Evolutionary conservation across 257 asterid genomes (phyloP).

Genomic region (Forsythia suspensa): DNA sequence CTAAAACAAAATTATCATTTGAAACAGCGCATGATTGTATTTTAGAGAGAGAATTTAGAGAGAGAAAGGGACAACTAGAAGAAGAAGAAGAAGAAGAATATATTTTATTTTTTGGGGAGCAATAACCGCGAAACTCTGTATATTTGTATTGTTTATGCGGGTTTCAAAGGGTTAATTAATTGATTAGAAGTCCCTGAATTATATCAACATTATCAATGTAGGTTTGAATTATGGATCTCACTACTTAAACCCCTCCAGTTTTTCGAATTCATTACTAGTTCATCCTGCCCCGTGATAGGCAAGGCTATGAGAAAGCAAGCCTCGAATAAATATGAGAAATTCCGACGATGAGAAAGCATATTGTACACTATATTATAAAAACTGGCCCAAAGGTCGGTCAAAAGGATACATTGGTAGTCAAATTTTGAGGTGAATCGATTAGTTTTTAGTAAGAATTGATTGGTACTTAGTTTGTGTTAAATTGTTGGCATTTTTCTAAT

Average conservation of each 20-base stretch:
- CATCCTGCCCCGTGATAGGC: neutral
- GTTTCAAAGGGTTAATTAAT: neutral
- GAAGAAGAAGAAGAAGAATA: constrained; percentile 14
- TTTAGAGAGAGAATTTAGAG: neutral
- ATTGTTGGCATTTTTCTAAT: too few relatives aligned
- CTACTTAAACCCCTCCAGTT: neutral
- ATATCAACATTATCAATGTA: constrained; percentile 18
- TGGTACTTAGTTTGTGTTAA: too few relatives aligned
- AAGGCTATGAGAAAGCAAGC: too few relatives aligned
- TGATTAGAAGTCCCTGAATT: neutral
- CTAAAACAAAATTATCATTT: neutral
- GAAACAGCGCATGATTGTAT: neutral
- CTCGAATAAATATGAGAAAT: too few relatives aligned
- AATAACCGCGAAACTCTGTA: constrained; percentile 43
- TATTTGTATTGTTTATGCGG: constrained; percentile 4
- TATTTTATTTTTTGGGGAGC: constrained; percentile 21
- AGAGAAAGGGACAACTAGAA: neutral
- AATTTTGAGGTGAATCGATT: too few relatives aligned
- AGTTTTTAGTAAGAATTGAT: too few relatives aligned
- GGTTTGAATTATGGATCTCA: neutral
- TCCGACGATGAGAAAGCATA: too few relatives aligned
- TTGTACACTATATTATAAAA: too few relatives aligned
- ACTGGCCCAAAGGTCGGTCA: too few relatives aligned
- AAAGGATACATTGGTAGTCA: too few relatives aligned
- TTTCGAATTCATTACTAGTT: neutral